Base-by-base conservation (phyloP, 805 yeast species). In the Candida fluviatilis region DNA sequence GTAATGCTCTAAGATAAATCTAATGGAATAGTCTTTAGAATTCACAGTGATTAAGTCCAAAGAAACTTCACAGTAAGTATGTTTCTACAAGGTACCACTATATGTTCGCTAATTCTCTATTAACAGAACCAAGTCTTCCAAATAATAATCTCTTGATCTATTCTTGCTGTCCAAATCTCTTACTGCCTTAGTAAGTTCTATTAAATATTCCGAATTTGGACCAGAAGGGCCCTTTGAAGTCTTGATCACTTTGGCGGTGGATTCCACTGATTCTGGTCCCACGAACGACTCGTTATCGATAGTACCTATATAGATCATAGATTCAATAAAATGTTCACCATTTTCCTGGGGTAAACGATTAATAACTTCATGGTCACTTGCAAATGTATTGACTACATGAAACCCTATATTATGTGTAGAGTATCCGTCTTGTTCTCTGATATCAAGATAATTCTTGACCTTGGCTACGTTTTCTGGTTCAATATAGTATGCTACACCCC, bases 381-480 rank as follows among this genome's bases (percentile, higher is more conserved):
- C 35, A 23, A 23, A 23, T 10, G 37, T 33, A 10, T 43, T 45
- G 12, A 68, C 62, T 8, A 84, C 64, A 45, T 73, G 71, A 52
- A 88, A 86, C 4, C 77, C 78, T 3, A 88, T 81, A 16, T 69
- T 60, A 46, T 84, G 87, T 2, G 78, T 66, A 1, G 87, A 69
- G 58, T 90, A 90, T 0, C 97, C 98, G 52, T 88, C 89, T 57
- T 88, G 89, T 50, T 90, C 98, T 39, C 98, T 69, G 11, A 77
- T 71, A 49, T 90, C 95, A 35, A 90, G 67, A 48, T 87, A 83
- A 12, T 74, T 80, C 23, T 69, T 66, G 13, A 87, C 93, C 40
- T 74, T 73, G 4, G 58, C 56, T 0, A 82, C 89, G 36, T 75
- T 55, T 37, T 77, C 75, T 0, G 87, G 75, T 19, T 35, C 39